phyloP scores from a whole-genome alignment of 2,329 filamentous ascomycete species.

The Trichothecium sympodiale region DNA sequence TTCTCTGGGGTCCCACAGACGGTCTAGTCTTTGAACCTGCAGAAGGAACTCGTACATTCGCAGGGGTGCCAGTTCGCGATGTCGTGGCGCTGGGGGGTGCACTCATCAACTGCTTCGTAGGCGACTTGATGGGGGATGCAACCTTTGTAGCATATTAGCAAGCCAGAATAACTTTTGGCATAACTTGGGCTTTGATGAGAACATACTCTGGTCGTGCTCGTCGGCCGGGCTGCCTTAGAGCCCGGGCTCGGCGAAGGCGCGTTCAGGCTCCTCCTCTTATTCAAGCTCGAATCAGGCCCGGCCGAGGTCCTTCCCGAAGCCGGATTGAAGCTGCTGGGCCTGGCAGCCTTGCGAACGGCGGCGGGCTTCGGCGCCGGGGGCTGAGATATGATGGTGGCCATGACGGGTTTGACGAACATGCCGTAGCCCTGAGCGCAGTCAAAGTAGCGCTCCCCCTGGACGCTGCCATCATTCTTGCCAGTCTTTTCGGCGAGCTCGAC shows the following conservation, averaged over 20 bases:
- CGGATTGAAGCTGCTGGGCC: constrained; percentile 39
- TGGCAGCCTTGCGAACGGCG: constrained; percentile 25
- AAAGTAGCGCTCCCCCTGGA: constrained; percentile 82
- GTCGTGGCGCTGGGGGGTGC: constrained; percentile 45
- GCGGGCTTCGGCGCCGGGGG: constrained; percentile 26
- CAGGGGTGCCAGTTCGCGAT: constrained; percentile 55
- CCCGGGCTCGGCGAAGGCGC: constrained; percentile 63
- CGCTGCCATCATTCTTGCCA: constrained; percentile 90
- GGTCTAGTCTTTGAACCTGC: constrained; percentile 40
- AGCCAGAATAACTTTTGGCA: neutral
- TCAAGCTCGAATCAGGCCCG: constrained; percentile 39
- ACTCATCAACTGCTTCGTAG: constrained; percentile 56
- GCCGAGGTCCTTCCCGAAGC: constrained; percentile 27
- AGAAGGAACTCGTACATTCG: constrained; percentile 37
- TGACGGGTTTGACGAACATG: constrained; percentile 76
- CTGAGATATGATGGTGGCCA: constrained; percentile 46
- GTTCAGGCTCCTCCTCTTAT: constrained; percentile 59
- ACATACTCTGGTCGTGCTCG: constrained; percentile 47
- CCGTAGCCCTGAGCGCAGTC: constrained; percentile 64
- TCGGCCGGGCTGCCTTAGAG: constrained; percentile 41
- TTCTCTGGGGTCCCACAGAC: constrained; percentile 40
- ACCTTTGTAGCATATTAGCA: neutral
- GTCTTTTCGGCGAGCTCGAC: constrained; percentile 72
- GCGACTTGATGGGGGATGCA: constrained; percentile 58
- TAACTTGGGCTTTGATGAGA: neutral